These are phyloP conservation scores for Hypoxylon sp. DNA, from an alignment of 2,329 filamentous ascomycete species.

Conservation along the genomic window DNA sequence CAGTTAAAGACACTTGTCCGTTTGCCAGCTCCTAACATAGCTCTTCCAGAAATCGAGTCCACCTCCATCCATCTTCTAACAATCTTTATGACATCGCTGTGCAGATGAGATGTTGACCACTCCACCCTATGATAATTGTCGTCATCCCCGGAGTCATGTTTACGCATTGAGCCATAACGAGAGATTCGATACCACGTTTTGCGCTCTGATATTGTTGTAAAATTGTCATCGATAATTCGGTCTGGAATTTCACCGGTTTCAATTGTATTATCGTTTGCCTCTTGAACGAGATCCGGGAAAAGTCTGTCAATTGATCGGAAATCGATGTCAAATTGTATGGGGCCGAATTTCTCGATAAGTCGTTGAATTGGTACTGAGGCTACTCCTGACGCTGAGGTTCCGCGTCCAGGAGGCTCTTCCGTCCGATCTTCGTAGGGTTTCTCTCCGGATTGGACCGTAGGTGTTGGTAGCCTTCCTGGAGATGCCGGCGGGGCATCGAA, in stretches of 20 bases:
- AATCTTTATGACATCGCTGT: constrained; percentile 68
- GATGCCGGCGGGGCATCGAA: constrained; percentile 17
- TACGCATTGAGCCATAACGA: constrained; percentile 70
- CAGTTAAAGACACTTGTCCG: constrained; percentile 72
- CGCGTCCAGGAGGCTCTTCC: constrained; percentile 5
- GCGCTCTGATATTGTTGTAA: constrained; percentile 69
- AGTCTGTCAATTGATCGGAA: constrained; percentile 50
- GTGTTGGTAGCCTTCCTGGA: constrained; percentile 43
- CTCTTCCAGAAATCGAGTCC: constrained; percentile 69
- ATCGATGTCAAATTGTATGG: constrained; percentile 47
- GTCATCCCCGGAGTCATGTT: constrained; percentile 70
- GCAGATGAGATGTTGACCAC: constrained; percentile 70
- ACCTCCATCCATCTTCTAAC: constrained; percentile 78
- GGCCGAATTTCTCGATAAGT: constrained; percentile 52
- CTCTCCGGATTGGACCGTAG: constrained; percentile 38
- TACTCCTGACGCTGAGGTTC: constrained; percentile 1
- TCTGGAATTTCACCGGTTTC: constrained; percentile 60
- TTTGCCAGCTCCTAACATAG: constrained; percentile 61
- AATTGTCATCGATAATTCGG: constrained; percentile 66
- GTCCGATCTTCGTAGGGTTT: not conserved
- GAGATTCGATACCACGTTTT: constrained; percentile 77
- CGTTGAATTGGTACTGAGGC: constrained; percentile 39
- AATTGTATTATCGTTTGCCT: constrained; percentile 11
- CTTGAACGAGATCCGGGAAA: constrained; percentile 52
- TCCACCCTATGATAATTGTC: constrained; percentile 72